phyloP scores from a whole-genome alignment of 805 yeast species.

The Saccharomycopsis sp. region DNA sequence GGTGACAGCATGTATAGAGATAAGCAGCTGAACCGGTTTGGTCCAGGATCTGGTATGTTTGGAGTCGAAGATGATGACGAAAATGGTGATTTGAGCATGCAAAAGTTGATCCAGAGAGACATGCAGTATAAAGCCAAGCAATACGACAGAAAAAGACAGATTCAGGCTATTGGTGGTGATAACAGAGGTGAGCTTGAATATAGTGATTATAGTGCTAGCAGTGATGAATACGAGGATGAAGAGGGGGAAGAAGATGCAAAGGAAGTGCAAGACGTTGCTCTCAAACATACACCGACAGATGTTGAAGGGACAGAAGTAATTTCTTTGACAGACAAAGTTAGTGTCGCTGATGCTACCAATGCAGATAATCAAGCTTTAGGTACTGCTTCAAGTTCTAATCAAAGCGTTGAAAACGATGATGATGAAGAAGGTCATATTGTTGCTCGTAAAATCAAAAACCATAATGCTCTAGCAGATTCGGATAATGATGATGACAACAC shows the following conservation, averaged over 20 bases:
- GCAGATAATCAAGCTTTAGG: neutral
- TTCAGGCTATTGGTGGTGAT: neutral
- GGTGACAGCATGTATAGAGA: neutral
- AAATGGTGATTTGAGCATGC: constrained; percentile 8
- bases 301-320: neutral
- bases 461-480: constrained; percentile 21
- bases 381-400: neutral
- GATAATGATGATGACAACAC: constrained; percentile 25
- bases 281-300: no score
- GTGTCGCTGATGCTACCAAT: neutral
- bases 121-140: constrained; percentile 13
- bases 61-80: neutral
- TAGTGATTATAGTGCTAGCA: neutral
- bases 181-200: neutral
- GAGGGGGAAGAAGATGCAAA: constrained; percentile 2
- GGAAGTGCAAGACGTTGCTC: neutral
- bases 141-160: constrained; percentile 7
- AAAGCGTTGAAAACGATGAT: neutral
- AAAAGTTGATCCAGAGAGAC: constrained; percentile 13
- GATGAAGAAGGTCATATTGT: neutral
- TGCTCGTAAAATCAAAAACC: constrained; percentile 1
- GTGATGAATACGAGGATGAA: constrained; percentile 15
- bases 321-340: neutral
- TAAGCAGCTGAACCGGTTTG: neutral
- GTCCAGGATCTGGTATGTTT: neutral